Percentiles rank a stretch among this genome's conserved stretches.
Conservation (phyloP, 129 eudicot species). For the Flaveria bidentis region DNA sequence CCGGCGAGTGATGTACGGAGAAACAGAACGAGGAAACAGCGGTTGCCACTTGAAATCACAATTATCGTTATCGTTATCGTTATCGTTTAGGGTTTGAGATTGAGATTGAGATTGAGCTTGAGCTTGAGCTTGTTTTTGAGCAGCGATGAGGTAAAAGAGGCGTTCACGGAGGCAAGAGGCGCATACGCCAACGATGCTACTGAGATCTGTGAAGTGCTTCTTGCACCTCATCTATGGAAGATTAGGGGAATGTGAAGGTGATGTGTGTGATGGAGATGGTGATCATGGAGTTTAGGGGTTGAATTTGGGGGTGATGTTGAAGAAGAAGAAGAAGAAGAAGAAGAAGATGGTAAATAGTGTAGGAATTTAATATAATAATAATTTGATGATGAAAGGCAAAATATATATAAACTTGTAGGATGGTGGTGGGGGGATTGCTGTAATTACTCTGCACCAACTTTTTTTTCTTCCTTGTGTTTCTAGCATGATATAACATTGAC, state of each 20-base stretch:
- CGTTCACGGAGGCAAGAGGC: slow-evolving; percentile 80
- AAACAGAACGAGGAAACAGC: slow-evolving; percentile 70
- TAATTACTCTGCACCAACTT: slow-evolving; percentile 8
- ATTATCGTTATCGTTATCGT: not conserved
- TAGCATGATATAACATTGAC: not conserved
- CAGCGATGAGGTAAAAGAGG: slow-evolving; percentile 48
- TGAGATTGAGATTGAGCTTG: slow-evolving; percentile 42
- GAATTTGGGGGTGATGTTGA: slow-evolving; percentile 11
- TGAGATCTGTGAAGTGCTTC: slow-evolving; percentile 62
- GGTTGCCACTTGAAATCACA: slow-evolving; percentile 27
- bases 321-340: not conserved
- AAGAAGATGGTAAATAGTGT: not conserved
- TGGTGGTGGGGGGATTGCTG: not conserved
- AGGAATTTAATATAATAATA: not conserved
- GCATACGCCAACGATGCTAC: slow-evolving; percentile 72
- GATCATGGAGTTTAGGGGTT: not conserved
- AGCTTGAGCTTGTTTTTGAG: slow-evolving; percentile 48
- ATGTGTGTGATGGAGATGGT: not conserved
- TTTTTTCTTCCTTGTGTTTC: not conserved
- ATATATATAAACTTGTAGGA: not conserved
- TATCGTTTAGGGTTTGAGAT: slow-evolving; percentile 35
- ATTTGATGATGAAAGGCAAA: too few species aligned
- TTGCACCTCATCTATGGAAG: slow-evolving; percentile 62
- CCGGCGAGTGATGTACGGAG: slow-evolving; percentile 70
- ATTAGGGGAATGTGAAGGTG: not conserved